Base-by-base conservation (phyloP, 208 protist genomes). In the Acanthamoeba lenticulata region DNA sequence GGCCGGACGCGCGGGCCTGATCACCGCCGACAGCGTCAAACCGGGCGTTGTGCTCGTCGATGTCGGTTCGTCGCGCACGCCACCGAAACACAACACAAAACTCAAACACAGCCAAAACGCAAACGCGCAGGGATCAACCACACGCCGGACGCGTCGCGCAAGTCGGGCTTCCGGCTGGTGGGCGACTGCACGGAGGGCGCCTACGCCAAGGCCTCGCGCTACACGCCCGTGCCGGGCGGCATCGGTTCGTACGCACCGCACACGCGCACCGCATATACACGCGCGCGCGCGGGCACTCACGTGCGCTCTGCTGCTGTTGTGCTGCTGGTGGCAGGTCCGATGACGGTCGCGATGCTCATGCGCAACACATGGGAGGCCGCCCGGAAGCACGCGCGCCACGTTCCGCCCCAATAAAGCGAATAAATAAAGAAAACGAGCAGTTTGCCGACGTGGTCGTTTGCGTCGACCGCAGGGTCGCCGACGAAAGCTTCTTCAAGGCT, bases 141-240 rank as follows among this genome's bases (percentile, higher is more conserved):
- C 9, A 97, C 99, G 0, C 96, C 97, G 19, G 98, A 99, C 95
- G 60, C 96, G 0, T 96, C 95, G 0, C 97, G 97, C 94, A 98
- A 98, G 86, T 29, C 17, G n/a, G 85, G 95, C 32, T 95, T 95
- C 36, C 96, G 97, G 27, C 96, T 99, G 15, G 98, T 97, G 13
- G 99, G 98, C 38, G 99, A 99, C 95, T 98, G 99, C 5, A 98
- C 98, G 92, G 99, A 98, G 67, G 97, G 98, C 21, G 93, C 92
- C 47, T 97, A 97, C 21, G 49, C 96, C 52, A 96, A 97, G 11
- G 99, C 99, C 0, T 93, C 94, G 32, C 96, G 95, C 83, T 99
- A 99, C 72, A 99, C 99, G 19, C 99, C 99, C 1, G 99, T 99
- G 24, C 99, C 99, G 2, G 99, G 99, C 38, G 99, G 99, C 92